Evolutionary conservation across 1,139 yeast species (phyloP), one percentile per base, ranked within the genome.

Genomic region (Kodamaea ohmeri): DNA sequence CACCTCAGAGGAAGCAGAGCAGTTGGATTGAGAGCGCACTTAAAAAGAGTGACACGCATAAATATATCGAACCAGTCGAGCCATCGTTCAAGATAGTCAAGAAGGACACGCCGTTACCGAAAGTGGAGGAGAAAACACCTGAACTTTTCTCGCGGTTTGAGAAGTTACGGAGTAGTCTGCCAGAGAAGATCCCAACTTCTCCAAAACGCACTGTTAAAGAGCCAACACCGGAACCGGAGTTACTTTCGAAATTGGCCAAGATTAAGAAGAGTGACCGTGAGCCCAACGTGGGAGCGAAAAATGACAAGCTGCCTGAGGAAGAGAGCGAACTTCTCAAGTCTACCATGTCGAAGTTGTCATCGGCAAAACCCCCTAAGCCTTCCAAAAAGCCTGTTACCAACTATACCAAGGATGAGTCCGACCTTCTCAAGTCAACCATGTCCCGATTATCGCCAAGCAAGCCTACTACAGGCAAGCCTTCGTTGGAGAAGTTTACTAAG

Each of bases 21-120:
- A 47, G 50, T 15, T 53, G 56, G 57, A 42, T 53, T n/a, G 55
- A 52, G 28, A 51, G 56, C 41, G 53, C 55, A 2, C 36, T 51
- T n/a, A 47, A 48, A 30, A 51, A 51, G 43, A 49, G 49, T 15
- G 50, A 48, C 31, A 40, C 50, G 6, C 50, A 48, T 37, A 41
- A 34, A 17, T 47, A 41, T 26, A 36, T 43, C 28, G 52, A 47
- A 15, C 34, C 38, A 4, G 47, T 42, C 1, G 38, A 46, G 15
- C 50, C 52, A 1, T 34, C 46, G 12, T 48, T 41, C 35, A 44
- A 42, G 16, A 43, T 45, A 12, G 41, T 32, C 3, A 46, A 46
- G 41, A 47, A 46, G 24, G 45, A 43, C 9, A 14, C 39, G 4
- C 35, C 42, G 2, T 24, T 38, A 12, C 43, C 43, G 2, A 35